Percentiles rank a stretch among this genome's conserved stretches.
phyloP scores from a whole-genome alignment of 2,329 filamentous ascomycete species.

The Cercospora citrullina region DNA sequence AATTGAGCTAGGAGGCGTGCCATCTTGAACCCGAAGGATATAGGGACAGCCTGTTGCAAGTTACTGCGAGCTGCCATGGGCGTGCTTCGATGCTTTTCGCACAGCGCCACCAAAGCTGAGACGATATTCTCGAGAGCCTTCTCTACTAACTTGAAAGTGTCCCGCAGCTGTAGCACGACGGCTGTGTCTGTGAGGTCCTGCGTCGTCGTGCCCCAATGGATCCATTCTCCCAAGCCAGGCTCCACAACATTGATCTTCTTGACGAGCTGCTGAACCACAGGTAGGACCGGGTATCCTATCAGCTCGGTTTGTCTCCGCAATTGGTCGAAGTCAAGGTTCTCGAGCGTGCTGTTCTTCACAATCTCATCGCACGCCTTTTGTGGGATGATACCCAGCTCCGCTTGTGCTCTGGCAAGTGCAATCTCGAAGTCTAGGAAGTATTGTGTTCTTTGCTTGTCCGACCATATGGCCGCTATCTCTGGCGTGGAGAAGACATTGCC shows the following conservation, averaged over 20 bases:
- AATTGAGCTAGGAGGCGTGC: slow-evolving; percentile 34
- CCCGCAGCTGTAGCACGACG: slow-evolving; percentile 33
- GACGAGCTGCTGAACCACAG: slow-evolving; percentile 34
- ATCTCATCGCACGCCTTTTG: slow-evolving; percentile 35
- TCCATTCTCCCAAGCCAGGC: slow-evolving; percentile 32
- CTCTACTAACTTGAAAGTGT: slow-evolving; percentile 31
- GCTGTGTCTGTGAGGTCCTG: slow-evolving; percentile 37
- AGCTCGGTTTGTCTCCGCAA: slow-evolving; percentile 30
- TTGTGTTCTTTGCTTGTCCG: slow-evolving; percentile 31
- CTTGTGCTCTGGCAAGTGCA: slow-evolving; percentile 34
- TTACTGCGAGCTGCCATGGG: slow-evolving; percentile 36
- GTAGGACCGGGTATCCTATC: slow-evolving; percentile 35
- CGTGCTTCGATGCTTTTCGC: slow-evolving; percentile 29
- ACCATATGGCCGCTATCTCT: slow-evolving; percentile 34
- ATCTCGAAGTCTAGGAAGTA: slow-evolving; percentile 38
- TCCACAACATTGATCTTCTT: slow-evolving; percentile 32
- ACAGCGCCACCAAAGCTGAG: slow-evolving; percentile 21
- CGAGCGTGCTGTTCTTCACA: slow-evolving; percentile 30
- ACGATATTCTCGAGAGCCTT: slow-evolving; percentile 25
- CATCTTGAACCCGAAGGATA: slow-evolving; percentile 37
- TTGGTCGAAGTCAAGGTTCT: slow-evolving; percentile 29
- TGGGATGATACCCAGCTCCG: slow-evolving; percentile 35
- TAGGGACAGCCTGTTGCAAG: slow-evolving; percentile 36
- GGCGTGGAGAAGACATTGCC: slow-evolving; percentile 35
- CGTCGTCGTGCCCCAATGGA: slow-evolving; percentile 37